Evolutionary conservation across 768 basidiomycete species (phyloP), one percentile per base, ranked within the genome.

Genomic region (Lactarius evosmus): DNA sequence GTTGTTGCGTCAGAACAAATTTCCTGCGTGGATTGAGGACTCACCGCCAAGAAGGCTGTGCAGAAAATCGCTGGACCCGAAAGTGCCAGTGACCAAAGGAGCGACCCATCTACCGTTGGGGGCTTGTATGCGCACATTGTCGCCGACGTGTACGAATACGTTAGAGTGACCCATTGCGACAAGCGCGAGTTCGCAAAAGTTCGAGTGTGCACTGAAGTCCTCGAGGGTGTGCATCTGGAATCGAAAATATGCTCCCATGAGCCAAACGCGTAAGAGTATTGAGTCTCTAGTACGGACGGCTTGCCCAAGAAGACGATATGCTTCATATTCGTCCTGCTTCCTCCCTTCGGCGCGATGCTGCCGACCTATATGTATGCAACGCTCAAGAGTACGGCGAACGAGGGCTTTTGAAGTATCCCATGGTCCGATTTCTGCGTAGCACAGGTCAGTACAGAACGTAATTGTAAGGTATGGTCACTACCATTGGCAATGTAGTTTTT

Each of bases 381-480:
- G 76, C 69, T 89, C 82, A 29, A 97, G 78, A 0, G 83, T 84
- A 25, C 89, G 83, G 29, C 93, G 81, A 32, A 93, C 85, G 19
- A 90, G 83, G 2, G 83, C 87, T 69, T 86, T 88, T 2, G 89
- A 94, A 0, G 95, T 96, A 67, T 93, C 92, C 95, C 95, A 98
- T n/a, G 72, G 63, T 6, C 90, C 88, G 25, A 80, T 74, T 66
- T 91, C 89, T 85, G 66, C 30, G 49, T 9, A 40, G 0, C n/a
- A 50, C 30, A 29, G 17, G 9, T 38, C 40, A 19, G 41, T 14
- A 27, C 9, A 16, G 17, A 12, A 44, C 7, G 4, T 11, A 3
- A 46, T 19, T 30, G n/a, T 33, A 9, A 12, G 34, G 2, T 29
- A 14, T 9, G n/a, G 51, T 19, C 16, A 38, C 14, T 49, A 64